A percentile compares a stretch with the other conserved stretches of the same genome.
Conservation (phyloP, 1,139 yeast species). For the Lodderomyces parapsilosis region DNA sequence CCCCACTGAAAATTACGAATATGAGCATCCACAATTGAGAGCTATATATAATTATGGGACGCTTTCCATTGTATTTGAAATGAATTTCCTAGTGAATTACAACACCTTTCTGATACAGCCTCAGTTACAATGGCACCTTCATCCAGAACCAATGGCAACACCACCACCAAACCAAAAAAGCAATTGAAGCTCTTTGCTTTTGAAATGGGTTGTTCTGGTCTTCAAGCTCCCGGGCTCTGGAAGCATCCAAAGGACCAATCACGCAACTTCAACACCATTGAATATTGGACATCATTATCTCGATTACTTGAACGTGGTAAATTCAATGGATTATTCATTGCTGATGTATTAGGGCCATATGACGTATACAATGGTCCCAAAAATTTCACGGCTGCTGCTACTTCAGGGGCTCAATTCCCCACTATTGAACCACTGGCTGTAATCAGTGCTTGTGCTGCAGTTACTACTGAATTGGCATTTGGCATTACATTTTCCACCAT, state of each 20-base stretch:
- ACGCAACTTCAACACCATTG: conserved; percentile 33
- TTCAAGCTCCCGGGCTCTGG: conserved; percentile 44
- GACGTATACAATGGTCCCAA: conserved; percentile 42
- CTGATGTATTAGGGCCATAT: conserved; percentile 47
- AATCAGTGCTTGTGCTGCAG: conserved; percentile 41
- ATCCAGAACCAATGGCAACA: neutral
- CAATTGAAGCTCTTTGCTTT: conserved; percentile 37
- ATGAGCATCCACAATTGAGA: neutral
- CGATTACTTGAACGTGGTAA: conserved; percentile 45
- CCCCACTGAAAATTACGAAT: neutral
- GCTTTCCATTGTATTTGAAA: too few species aligned
- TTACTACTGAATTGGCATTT: conserved; percentile 37
- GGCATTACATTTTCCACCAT: conserved; percentile 45
- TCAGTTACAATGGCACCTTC: conserved; percentile 4
- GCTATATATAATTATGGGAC: neutral
- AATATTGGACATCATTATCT: conserved; percentile 47
- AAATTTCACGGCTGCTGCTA: conserved; percentile 36
- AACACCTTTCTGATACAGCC: neutral
- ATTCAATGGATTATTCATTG: conserved; percentile 44
- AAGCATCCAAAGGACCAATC: conserved; percentile 42
- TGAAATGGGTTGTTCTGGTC: conserved; percentile 39
- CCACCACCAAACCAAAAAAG: conserved; percentile 12
- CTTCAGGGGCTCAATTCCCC: conserved; percentile 44
- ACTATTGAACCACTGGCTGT: conserved; percentile 43
- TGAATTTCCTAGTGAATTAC: too few species aligned